These are phyloP conservation scores for Phyllosticta paracitricarpa DNA, from an alignment of 2,329 filamentous ascomycete genomes.

Conservation along the genomic window DNA sequence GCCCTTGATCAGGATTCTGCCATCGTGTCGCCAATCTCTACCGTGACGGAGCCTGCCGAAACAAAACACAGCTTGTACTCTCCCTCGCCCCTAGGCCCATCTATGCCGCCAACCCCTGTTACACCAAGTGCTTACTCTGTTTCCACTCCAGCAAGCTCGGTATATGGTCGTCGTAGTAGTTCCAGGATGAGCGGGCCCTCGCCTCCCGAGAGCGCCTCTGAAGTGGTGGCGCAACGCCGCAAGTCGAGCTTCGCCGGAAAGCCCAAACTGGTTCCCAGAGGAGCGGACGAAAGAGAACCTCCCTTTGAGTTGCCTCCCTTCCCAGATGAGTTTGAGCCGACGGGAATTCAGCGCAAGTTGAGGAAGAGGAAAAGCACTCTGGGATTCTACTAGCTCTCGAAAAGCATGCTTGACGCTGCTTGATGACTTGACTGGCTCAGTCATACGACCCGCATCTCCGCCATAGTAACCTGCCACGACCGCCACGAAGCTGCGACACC, in stretches of 20 bases:
- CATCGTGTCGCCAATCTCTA: conserved; percentile 6
- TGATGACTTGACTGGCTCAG: not conserved
- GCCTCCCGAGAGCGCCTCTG: not conserved
- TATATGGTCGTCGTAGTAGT: conserved; percentile 1
- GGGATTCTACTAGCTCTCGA: conserved; percentile 13
- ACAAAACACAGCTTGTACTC: not conserved
- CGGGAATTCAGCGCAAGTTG: conserved; percentile 14
- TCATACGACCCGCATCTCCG: not conserved
- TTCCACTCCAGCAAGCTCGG: not conserved
- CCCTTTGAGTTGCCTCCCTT: conserved; percentile 24
- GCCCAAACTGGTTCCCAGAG: conserved; percentile 22
- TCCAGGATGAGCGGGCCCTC: conserved; percentile 5
- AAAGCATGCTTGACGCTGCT: not conserved
- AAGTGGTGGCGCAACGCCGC: not conserved
- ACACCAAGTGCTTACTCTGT: conserved; percentile 25
- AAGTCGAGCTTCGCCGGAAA: conserved; percentile 11
- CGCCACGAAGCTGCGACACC: not conserved
- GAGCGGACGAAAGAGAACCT: conserved; percentile 27
- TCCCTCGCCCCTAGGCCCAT: conserved; percentile 1
- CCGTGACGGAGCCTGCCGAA: conserved; percentile 1
- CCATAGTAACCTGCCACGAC: not conserved
- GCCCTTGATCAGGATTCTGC: not conserved
- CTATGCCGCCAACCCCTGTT: conserved; percentile 22
- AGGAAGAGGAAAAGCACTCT: conserved; percentile 29
- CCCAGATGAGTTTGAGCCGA: conserved; percentile 15